Evolutionary conservation across 1,139 yeast species (phyloP).

Genomic region (Hansenula lynferdii): DNA sequence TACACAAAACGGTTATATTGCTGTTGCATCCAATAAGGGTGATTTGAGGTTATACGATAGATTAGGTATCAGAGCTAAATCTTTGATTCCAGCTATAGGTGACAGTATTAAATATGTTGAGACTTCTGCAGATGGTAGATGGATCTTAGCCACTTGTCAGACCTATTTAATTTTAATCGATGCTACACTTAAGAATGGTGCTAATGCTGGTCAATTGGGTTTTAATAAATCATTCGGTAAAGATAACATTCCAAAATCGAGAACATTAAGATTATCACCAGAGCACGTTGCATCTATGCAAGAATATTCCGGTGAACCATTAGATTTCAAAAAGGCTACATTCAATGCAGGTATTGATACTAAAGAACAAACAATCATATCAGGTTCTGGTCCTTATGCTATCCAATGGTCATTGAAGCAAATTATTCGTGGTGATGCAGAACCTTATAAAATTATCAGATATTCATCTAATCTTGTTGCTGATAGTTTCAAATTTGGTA

Average conservation of each 20-base stretch:
- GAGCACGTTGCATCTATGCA: slow-evolving; percentile 68
- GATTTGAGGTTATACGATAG: slow-evolving; percentile 69
- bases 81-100: slow-evolving; percentile 77
- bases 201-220: slow-evolving; percentile 57
- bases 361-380: slow-evolving; percentile 66
- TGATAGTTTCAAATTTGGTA: slow-evolving; percentile 73
- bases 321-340: slow-evolving; percentile 65
- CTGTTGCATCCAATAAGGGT: slow-evolving; percentile 73
- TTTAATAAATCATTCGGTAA: slow-evolving; percentile 61
- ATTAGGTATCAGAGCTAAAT: slow-evolving; percentile 71
- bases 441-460: slow-evolving; percentile 59
- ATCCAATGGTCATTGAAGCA: slow-evolving; percentile 74
- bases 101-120: slow-evolving; percentile 65
- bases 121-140: slow-evolving; percentile 74
- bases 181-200: slow-evolving; percentile 53
- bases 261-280: slow-evolving; percentile 61
- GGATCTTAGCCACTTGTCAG: slow-evolving; percentile 76
- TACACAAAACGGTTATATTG: slow-evolving; percentile 68
- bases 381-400: slow-evolving; percentile 78
- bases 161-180: slow-evolving; percentile 68
- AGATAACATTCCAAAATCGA: slow-evolving; percentile 65
- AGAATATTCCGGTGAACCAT: slow-evolving; percentile 42
- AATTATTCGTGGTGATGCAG: slow-evolving; percentile 46
- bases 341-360: slow-evolving; percentile 66
- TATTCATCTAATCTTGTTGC: slow-evolving; percentile 64